Conservation (phyloP, 2,329 filamentous ascomycete genomes). For the Ophiognomonia clavigignenti-juglandacearum region DNA sequence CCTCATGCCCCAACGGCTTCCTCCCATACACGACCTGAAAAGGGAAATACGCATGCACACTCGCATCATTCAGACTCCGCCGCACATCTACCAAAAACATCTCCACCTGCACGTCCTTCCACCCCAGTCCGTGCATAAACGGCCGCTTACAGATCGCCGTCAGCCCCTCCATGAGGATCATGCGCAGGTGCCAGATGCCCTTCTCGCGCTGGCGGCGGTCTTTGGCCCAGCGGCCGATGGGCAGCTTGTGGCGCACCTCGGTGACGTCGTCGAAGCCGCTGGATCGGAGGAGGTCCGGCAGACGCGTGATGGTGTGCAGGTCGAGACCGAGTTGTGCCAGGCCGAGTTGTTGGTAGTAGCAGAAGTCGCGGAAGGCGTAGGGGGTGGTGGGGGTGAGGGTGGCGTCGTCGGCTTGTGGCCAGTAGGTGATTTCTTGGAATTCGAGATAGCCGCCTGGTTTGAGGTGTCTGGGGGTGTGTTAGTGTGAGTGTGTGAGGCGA, state of each 20-base stretch:
- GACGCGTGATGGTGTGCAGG: slow-evolving; percentile 32
- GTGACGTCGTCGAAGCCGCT: slow-evolving; percentile 38
- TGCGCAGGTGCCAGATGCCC: slow-evolving; percentile 38
- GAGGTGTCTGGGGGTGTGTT: slow-evolving; percentile 34
- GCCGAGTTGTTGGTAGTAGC: slow-evolving; percentile 34
- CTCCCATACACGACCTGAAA: slow-evolving; percentile 27
- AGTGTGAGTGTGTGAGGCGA: background rate
- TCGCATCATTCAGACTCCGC: slow-evolving; percentile 25
- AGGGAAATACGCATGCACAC: slow-evolving; percentile 26
- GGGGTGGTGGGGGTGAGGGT: slow-evolving; percentile 33
- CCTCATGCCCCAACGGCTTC: slow-evolving; percentile 22
- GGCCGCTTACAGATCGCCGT: slow-evolving; percentile 25
- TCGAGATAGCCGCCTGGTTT: slow-evolving; percentile 49
- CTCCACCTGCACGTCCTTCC: slow-evolving; percentile 31
- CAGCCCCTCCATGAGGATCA: slow-evolving; percentile 32
- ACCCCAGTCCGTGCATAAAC: slow-evolving; percentile 26
- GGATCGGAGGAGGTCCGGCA: slow-evolving; percentile 30
- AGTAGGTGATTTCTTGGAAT: slow-evolving; percentile 41
- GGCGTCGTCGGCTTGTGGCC: slow-evolving; percentile 38
- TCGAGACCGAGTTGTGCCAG: slow-evolving; percentile 37
- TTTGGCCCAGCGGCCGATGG: slow-evolving; percentile 44
- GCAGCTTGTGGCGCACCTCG: slow-evolving; percentile 34
- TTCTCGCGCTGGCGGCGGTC: slow-evolving; percentile 37
- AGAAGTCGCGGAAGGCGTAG: slow-evolving; percentile 44
- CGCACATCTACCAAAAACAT: slow-evolving; percentile 31